Base-by-base conservation (phyloP, 2,329 filamentous ascomycete genomes). In the Raffaelea arxii region DNA sequence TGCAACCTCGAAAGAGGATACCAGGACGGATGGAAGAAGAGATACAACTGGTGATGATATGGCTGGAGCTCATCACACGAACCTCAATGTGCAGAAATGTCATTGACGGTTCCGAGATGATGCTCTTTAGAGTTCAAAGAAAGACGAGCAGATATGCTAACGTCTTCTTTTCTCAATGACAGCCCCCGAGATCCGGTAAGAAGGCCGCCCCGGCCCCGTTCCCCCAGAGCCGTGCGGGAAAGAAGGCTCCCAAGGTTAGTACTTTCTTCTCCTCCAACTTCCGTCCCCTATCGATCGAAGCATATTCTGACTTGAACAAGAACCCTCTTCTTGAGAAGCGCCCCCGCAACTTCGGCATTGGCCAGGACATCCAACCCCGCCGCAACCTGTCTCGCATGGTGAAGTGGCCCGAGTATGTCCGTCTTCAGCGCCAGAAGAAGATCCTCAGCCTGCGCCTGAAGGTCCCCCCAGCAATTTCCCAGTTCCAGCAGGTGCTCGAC, bases 111-210 rank as follows among this genome's bases (percentile, higher is more conserved):
- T 10, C 14, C 36, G 25, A 35, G 30, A 24, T 45, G 42, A 48
- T 32, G 77, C 84, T 92, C 87, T 83, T 74, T 94, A 94, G 88
- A 94, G 88, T 84, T 85, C 72, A 84, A 49, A 80, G 84, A 82
- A 86, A 88, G 84, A 86, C 77, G 66, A 69, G 30, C 76, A 82
- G 79, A 80, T 76, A 78, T 72, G 84, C 89, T 96, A 86, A 94
- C 88, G 75, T 87, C 83, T 89, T 94, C 92, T 88, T 94, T 94
- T 88, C 91, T 97, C 91, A 92, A 97, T 97, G 90, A 97, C 78
- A 97, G 92, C 88, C 92, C 85, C 86, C 91, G 69, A 98, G 44
- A 41, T 69, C 77, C 66, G 89, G 89, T 79, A 97, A 96, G 86
- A 97, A 96, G 81, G 84, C 87, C 74, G 92, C 92, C 64, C 78